phyloP scores from a whole-genome alignment of 805 yeast species.

The Cyberlindnera mycetangii region DNA sequence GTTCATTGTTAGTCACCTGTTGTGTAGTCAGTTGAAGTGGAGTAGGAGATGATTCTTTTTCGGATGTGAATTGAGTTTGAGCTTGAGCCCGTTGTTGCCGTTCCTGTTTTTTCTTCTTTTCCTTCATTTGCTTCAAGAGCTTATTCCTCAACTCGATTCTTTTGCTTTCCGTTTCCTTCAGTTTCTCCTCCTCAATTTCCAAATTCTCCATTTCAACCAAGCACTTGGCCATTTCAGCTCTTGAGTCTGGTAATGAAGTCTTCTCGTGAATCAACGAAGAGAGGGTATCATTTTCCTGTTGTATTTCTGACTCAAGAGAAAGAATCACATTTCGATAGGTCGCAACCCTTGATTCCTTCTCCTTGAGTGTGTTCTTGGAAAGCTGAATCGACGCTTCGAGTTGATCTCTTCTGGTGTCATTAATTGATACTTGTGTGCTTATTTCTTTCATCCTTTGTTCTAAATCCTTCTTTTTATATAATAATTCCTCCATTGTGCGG shows the following conservation, averaged over 20 bases:
- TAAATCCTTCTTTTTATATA: constrained; percentile 1
- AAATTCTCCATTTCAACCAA: constrained; percentile 16
- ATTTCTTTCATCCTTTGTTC: neutral
- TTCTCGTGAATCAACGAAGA: neutral
- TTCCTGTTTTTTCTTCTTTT: constrained; percentile 4
- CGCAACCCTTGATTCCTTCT: neutral
- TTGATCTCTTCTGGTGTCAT: neutral
- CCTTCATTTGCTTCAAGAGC: constrained; percentile 8
- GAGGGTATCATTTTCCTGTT: neutral
- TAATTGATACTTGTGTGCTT: neutral
- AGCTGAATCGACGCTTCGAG: neutral
- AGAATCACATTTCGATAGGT: neutral
- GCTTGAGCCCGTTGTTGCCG: neutral
- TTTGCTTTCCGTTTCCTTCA: constrained; percentile 7
- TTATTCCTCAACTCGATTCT: constrained; percentile 11
- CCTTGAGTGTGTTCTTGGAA: neutral
- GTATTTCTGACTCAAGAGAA: constrained; percentile 1
- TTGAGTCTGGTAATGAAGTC: neutral
- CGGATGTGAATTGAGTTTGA: neutral
- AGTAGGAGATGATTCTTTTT: neutral
- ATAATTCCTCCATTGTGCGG: constrained; percentile 3
- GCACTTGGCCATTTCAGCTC: constrained; percentile 5
- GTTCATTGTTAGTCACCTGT: neutral
- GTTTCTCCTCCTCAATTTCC: constrained; percentile 14
- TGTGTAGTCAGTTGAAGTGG: neutral